Conservation (phyloP, 805 yeast species). For the Wickerhamiella brachini region DNA sequence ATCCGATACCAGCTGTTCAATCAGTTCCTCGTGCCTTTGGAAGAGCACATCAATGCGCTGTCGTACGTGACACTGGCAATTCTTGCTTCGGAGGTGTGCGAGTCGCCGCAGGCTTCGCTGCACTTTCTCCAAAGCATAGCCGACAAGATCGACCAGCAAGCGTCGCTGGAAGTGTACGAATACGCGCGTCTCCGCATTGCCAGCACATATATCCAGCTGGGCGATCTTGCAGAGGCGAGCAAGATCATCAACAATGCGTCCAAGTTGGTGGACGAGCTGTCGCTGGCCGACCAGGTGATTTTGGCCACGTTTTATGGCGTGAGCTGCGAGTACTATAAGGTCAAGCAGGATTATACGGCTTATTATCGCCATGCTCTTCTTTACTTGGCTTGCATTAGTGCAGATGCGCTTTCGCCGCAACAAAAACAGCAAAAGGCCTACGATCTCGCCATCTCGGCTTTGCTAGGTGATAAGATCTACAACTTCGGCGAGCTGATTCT, state of each 20-base stretch:
- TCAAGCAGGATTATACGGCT: conserved; percentile 61
- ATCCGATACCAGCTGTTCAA: conserved; percentile 56
- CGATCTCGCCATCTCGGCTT: conserved; percentile 73
- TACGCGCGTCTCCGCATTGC: conserved; percentile 63
- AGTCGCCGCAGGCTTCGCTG: conserved; percentile 36
- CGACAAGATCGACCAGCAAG: conserved; percentile 32
- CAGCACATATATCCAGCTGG: conserved; percentile 45
- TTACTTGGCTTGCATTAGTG: conserved; percentile 61
- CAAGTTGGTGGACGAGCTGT: conserved; percentile 41
- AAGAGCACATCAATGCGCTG: conserved; percentile 61
- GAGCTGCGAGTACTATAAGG: conserved; percentile 60
- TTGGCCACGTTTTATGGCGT: conserved; percentile 76
- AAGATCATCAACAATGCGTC: conserved; percentile 51
- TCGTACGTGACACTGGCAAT: conserved; percentile 66
- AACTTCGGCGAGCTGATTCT: conserved; percentile 90
- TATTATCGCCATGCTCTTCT: conserved; percentile 73
- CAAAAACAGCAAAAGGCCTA: conserved; percentile 43
- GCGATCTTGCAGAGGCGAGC: conserved; percentile 45
- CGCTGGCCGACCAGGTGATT: conserved; percentile 43
- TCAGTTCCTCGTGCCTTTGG: conserved; percentile 53
- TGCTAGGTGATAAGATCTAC: conserved; percentile 82
- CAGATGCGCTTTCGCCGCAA: conserved; percentile 27
- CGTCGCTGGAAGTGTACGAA: conserved; percentile 30
- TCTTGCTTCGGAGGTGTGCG: conserved; percentile 32
- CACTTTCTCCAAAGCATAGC: conserved; percentile 33